Percentiles rank a stretch among this genome's conserved stretches.
phyloP scores from a whole-genome alignment of 768 basidiomycete genomes.

The Rhizopogon rudus region DNA sequence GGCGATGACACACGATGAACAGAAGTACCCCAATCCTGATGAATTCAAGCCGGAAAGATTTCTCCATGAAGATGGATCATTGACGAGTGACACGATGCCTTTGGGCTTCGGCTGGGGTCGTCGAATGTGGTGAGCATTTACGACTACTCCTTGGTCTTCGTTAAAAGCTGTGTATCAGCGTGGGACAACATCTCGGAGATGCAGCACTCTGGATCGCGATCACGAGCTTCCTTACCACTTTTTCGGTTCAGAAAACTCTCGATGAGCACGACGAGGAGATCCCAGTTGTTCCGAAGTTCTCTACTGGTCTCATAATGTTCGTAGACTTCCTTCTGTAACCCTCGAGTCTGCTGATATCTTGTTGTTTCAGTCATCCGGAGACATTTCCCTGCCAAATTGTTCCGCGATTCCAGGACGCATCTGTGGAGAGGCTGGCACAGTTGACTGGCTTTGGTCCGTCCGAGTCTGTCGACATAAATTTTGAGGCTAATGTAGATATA shows the following conservation, averaged over 20 bases:
- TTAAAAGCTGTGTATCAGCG: too few species aligned
- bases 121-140: background rate
- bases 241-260: slow-evolving; percentile 12
- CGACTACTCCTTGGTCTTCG: too few species aligned
- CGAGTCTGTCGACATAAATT: too few species aligned
- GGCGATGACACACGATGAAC: slow-evolving; percentile 11
- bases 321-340: background rate
- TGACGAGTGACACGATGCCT: background rate
- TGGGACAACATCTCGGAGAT: background rate
- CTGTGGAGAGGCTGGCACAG: too few species aligned
- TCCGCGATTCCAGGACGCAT: slow-evolving; percentile 3
- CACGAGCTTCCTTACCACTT: slow-evolving; percentile 10
- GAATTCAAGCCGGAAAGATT: slow-evolving; percentile 29
- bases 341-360: background rate
- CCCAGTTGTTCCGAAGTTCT: slow-evolving; percentile 2
- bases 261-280: slow-evolving; percentile 4
- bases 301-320: slow-evolving; percentile 4
- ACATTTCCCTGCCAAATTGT: slow-evolving; percentile 13
- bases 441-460: too few species aligned
- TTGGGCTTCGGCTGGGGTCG: background rate
- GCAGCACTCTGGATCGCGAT: background rate
- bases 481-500: too few species aligned
- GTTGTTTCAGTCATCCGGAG: slow-evolving; percentile 8
- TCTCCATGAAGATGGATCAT: slow-evolving; percentile 10
- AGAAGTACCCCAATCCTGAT: slow-evolving; percentile 14